These are phyloP conservation scores for Aspergillus piperis DNA, from an alignment of 2,329 filamentous ascomycete genomes.

Conservation along the genomic window DNA sequence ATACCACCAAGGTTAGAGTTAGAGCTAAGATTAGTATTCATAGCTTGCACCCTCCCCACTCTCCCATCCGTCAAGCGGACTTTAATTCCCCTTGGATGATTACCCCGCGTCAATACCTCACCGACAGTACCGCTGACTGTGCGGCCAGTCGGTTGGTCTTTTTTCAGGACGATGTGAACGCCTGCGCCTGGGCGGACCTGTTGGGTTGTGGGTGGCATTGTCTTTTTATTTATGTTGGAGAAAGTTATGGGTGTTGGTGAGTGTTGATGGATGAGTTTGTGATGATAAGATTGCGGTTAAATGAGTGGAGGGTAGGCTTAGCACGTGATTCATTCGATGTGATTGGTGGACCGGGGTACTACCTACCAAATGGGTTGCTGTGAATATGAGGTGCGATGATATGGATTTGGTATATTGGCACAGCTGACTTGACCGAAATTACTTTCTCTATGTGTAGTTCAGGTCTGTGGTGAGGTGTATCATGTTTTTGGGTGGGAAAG, in stretches of 20 bases:
- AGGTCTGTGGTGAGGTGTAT: too few species aligned
- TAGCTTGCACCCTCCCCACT: slow-evolving; percentile 69
- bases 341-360: too few species aligned
- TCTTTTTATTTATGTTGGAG: background rate
- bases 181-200: slow-evolving; percentile 53
- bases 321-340: too few species aligned
- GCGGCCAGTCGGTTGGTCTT: slow-evolving; percentile 72
- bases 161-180: slow-evolving; percentile 74
- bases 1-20: background rate
- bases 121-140: slow-evolving; percentile 68
- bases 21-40: background rate
- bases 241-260: too few species aligned
- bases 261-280: background rate
- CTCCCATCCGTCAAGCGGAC: slow-evolving; percentile 71
- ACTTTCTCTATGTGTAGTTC: too few species aligned
- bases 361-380: too few species aligned
- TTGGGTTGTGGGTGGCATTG: slow-evolving; percentile 22
- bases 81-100: slow-evolving; percentile 78
- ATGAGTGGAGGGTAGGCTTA: too few species aligned
- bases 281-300: too few species aligned
- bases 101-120: slow-evolving; percentile 69
- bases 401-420: too few species aligned
- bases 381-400: too few species aligned
- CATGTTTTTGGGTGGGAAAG: too few species aligned
- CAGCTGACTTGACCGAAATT: too few species aligned